Conservation (phyloP, 306 rosid genomes). For the Citrullus amarus region DNA sequence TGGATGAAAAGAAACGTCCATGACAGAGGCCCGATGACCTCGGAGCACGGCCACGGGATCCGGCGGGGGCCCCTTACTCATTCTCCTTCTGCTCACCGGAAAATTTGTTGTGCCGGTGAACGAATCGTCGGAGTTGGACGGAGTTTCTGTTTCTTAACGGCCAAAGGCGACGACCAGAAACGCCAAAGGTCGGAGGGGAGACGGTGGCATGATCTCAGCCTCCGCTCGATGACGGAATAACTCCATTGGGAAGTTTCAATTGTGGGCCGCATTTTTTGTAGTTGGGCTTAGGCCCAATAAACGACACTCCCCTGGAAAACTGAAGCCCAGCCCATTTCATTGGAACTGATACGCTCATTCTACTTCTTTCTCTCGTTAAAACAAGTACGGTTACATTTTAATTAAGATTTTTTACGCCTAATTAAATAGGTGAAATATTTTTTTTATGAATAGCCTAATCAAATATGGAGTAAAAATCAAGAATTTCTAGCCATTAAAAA, state of each 20-base stretch:
- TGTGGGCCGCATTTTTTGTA: background rate
- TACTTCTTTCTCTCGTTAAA: background rate
- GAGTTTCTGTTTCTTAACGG: background rate
- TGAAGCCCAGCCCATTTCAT: background rate
- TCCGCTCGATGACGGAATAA: background rate
- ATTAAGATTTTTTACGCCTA: too few relatives aligned
- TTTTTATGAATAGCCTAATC: too few relatives aligned
- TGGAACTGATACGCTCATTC: background rate
- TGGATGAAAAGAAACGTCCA: slow-evolving; percentile 60
- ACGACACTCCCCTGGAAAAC: background rate
- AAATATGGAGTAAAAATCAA: too few relatives aligned
- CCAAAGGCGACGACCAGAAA: background rate
- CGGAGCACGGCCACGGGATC: slow-evolving; percentile 83
- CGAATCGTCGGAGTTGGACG: background rate
- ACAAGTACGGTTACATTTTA: background rate
- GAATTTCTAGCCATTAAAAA: too few relatives aligned
- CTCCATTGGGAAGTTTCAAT: background rate
- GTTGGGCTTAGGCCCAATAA: background rate
- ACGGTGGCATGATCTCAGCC: background rate
- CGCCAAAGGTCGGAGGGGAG: background rate
- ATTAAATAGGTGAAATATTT: too few relatives aligned
- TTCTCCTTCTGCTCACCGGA: slow-evolving; percentile 39
- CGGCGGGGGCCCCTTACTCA: slow-evolving; percentile 61
- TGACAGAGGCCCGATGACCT: slow-evolving; percentile 85
- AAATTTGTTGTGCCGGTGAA: background rate